These are phyloP conservation scores for Pseudisothecium myosuroides DNA, from an alignment of 225 moss, liverwort and hornwort genomes.

Conservation along the genomic window DNA sequence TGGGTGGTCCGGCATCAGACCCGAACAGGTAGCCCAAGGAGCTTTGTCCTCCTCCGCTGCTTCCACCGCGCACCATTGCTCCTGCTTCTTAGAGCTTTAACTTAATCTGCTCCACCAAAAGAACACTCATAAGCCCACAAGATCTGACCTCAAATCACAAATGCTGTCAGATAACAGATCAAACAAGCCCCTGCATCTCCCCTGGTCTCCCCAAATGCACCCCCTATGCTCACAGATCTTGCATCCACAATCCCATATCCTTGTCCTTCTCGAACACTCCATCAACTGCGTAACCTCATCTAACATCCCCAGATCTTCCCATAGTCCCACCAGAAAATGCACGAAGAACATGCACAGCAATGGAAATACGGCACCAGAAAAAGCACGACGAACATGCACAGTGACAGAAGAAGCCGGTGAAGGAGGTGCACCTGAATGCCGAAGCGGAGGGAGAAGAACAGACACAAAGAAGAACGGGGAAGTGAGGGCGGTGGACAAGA, in stretches of 20 bases:
- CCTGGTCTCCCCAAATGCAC: neutral
- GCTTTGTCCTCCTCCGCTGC: slow-evolving; percentile 55
- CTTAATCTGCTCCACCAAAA: neutral
- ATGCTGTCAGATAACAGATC: neutral
- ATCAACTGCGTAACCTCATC: neutral
- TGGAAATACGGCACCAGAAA: neutral
- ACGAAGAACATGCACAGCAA: neutral
- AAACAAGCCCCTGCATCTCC: neutral
- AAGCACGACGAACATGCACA: neutral
- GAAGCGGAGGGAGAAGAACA: neutral
- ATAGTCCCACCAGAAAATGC: neutral
- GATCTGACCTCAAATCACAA: neutral
- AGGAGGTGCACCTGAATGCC: neutral
- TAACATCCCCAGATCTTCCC: neutral
- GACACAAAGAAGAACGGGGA: neutral
- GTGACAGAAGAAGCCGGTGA: neutral
- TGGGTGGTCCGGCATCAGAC: slow-evolving; percentile 17
- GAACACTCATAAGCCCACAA: neutral
- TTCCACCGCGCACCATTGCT: slow-evolving; percentile 39
- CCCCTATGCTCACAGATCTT: neutral
- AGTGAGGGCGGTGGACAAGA: neutral
- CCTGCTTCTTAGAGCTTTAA: neutral
- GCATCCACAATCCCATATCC: neutral
- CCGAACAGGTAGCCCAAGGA: slow-evolving; percentile 46
- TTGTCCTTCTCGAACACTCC: too few species aligned